Conservation (phyloP, 768 basidiomycete genomes). For the Rhodocollybia butyracea region DNA sequence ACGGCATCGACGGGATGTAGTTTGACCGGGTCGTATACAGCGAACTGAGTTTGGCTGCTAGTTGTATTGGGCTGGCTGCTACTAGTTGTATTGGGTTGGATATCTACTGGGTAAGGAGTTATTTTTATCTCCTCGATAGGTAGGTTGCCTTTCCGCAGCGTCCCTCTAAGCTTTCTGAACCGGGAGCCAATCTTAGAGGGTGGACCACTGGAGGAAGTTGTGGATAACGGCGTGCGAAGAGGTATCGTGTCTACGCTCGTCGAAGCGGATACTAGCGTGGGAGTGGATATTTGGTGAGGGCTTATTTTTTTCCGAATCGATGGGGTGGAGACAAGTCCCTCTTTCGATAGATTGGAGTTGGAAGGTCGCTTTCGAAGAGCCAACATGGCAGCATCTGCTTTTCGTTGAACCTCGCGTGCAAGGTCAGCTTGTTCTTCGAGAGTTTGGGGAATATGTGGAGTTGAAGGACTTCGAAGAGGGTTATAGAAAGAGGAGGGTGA, state of each 20-base stretch:
- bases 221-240: constrained; percentile 44
- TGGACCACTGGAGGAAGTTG: constrained; percentile 32
- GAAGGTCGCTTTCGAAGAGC: constrained; percentile 52
- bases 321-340: constrained; percentile 36
- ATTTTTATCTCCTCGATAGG: constrained; percentile 45
- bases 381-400: constrained; percentile 63
- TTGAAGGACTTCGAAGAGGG: constrained; percentile 39
- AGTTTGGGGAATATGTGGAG: constrained; percentile 38
- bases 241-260: constrained; percentile 68
- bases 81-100: constrained; percentile 32
- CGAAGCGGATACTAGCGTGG: constrained; percentile 62
- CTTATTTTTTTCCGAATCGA: constrained; percentile 56
- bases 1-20: constrained; percentile 32
- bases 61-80: constrained; percentile 38
- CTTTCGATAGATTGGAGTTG: constrained; percentile 33
- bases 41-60: constrained; percentile 18
- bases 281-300: constrained; percentile 62
- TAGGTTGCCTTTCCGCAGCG: constrained; percentile 52
- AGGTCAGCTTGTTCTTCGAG: constrained; percentile 54
- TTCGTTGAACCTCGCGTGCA: constrained; percentile 62
- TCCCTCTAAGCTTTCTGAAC: constrained; percentile 69
- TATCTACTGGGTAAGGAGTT: constrained; percentile 40
- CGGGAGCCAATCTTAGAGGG: constrained; percentile 66
- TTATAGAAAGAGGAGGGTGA: constrained; percentile 28
- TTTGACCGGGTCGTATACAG: constrained; percentile 39